These are phyloP conservation scores for Phytopythium mirpurense DNA, from an alignment of 352 stramenopile species.

Conservation along the genomic window DNA sequence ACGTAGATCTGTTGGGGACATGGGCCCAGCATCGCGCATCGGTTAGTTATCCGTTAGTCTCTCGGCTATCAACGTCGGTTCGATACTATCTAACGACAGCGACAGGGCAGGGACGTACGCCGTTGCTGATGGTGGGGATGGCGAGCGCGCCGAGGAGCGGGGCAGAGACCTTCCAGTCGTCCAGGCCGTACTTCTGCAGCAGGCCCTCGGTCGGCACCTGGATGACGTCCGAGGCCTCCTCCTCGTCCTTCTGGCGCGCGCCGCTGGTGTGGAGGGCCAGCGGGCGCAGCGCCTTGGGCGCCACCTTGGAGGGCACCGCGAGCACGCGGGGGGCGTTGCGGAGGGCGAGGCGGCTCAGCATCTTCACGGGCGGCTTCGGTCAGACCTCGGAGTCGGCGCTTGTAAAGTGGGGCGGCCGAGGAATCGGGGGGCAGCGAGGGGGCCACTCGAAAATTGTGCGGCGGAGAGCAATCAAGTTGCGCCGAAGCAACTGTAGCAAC, in stretches of 20 bases:
- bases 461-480: slow-evolving; percentile 4
- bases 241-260: slow-evolving; percentile 37
- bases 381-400: background rate
- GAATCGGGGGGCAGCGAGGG: background rate
- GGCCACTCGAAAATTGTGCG: slow-evolving; percentile 5
- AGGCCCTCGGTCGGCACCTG: slow-evolving; percentile 42
- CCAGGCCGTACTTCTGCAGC: slow-evolving; percentile 58
- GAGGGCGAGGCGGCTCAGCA: slow-evolving; percentile 76
- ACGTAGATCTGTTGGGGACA: slow-evolving; percentile 75
- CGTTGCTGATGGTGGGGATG: slow-evolving; percentile 76
- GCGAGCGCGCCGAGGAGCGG: slow-evolving; percentile 65
- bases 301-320: slow-evolving; percentile 41
- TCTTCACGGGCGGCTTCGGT: slow-evolving; percentile 17
- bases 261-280: slow-evolving; percentile 58
- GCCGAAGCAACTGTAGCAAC: background rate
- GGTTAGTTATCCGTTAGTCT: too few species aligned
- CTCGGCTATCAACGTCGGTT: too few species aligned
- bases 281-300: slow-evolving; percentile 33
- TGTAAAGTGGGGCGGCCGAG: background rate
- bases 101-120: too few species aligned
- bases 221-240: slow-evolving; percentile 42
- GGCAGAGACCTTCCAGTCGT: slow-evolving; percentile 83
- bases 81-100: too few species aligned
- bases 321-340: slow-evolving; percentile 40
- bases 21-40: too few species aligned